phyloP scores from a whole-genome alignment of 2,329 filamentous ascomycete genomes.

The Rhinocladiella mackenziei region DNA sequence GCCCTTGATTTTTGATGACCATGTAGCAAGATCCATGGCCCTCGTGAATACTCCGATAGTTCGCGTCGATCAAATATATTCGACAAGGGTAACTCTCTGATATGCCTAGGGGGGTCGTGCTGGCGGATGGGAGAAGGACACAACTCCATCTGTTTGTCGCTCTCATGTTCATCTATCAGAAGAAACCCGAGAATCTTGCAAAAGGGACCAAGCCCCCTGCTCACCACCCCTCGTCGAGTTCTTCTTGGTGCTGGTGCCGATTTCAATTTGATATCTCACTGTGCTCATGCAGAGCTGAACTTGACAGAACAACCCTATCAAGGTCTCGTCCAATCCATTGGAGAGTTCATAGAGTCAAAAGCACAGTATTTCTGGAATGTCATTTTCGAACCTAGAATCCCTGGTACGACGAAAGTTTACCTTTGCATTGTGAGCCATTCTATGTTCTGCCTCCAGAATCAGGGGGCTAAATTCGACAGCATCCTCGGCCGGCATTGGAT shows the following conservation, averaged over 20 bases:
- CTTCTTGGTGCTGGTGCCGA: conserved; percentile 24
- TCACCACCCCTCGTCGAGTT: conserved; percentile 18
- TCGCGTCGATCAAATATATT: not conserved
- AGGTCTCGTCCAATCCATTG: conserved; percentile 16
- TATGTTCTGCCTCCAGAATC: conserved; percentile 12
- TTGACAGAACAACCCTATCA: conserved; percentile 11
- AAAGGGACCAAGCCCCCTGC: not conserved
- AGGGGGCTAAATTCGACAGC: conserved; percentile 21
- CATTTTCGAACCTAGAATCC: conserved; percentile 13
- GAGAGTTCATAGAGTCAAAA: conserved; percentile 15
- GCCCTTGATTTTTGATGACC: too few species aligned
- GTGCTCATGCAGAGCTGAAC: conserved; percentile 12
- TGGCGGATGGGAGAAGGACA: conserved; percentile 8
- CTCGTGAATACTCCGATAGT: too few species aligned
- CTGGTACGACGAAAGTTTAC: not conserved
- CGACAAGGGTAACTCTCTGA: not conserved
- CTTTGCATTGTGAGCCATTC: conserved; percentile 14
- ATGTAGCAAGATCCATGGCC: too few species aligned
- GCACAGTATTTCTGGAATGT: conserved; percentile 15
- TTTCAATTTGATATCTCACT: conserved; percentile 23
- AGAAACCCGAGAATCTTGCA: not conserved
- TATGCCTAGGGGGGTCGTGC: not conserved
- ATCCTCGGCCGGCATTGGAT: conserved; percentile 26
- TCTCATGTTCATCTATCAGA: conserved; percentile 18
- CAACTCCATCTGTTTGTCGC: conserved; percentile 11